Evolutionary conservation across 371 early-diverging fungal species (phyloP).

Genomic region (Mortierella sp.): DNA sequence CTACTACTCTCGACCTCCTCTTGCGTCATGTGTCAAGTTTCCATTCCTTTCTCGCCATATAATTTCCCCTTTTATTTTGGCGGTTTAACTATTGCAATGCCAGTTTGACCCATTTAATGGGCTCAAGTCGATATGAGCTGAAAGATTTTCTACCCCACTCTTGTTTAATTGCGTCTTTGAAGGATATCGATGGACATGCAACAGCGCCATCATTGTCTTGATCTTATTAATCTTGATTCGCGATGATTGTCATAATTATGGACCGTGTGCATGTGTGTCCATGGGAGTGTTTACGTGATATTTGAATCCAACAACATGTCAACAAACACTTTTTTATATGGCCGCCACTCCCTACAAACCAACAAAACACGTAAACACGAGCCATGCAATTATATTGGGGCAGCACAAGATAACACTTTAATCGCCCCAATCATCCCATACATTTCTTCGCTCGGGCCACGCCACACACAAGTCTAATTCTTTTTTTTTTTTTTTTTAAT

Average conservation of each 20-base stretch:
- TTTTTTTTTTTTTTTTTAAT: background rate
- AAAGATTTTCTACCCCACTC: background rate
- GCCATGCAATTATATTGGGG: background rate
- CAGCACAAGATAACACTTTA: no score
- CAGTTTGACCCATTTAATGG: background rate
- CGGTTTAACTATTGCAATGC: background rate
- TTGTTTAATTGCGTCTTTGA: background rate
- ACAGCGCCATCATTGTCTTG: background rate
- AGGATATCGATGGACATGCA: background rate
- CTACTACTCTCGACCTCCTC: no score
- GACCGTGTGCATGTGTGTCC: no score
- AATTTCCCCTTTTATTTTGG: no score
- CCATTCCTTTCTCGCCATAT: no score
- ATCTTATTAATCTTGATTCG: background rate
- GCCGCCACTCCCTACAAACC: no score
- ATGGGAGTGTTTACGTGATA: background rate
- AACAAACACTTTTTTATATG: background rate
- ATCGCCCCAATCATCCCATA: conserved; percentile 50
- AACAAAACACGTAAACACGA: background rate
- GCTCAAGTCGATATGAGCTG: background rate
- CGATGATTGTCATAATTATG: background rate
- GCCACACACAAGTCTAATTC: background rate
- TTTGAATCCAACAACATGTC: background rate
- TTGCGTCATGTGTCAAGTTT: no score
- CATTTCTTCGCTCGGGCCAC: background rate